Evolutionary conservation across 1,284 basidiomycete genomes (phyloP).

Genomic region (Tetrapyrgos nigripes): DNA sequence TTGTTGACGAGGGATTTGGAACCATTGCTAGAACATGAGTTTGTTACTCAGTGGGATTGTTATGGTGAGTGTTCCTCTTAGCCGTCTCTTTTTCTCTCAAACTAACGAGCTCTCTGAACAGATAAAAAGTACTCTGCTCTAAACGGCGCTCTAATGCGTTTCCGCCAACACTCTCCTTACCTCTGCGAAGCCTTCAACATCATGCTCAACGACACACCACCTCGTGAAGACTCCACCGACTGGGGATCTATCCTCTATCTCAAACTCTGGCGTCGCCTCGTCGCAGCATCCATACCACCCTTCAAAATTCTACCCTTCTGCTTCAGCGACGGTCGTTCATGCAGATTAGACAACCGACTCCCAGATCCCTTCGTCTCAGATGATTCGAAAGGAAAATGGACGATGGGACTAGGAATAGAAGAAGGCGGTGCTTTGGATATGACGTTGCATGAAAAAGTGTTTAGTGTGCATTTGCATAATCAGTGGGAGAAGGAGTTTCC

Average conservation of each 20-base stretch:
- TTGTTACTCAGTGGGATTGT: conserved; percentile 96
- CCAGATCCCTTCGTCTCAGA: conserved; percentile 87
- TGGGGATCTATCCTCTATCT: conserved; percentile 93
- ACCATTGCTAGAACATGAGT: conserved; percentile 89
- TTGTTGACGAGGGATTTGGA: conserved; percentile 84
- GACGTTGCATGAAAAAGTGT: conserved; percentile 71
- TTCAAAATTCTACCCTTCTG: conserved; percentile 94
- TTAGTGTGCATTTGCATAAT: conserved; percentile 91
- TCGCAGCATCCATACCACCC: conserved; percentile 74
- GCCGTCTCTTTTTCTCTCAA: background rate
- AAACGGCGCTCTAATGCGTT: conserved; percentile 94
- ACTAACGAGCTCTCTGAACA: conserved; percentile 32
- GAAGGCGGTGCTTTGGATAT: conserved; percentile 72
- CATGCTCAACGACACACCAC: conserved; percentile 78
- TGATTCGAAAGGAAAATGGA: conserved; percentile 60
- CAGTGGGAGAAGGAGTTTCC: conserved; percentile 90
- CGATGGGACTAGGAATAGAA: conserved; percentile 58
- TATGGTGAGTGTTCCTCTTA: conserved; percentile 64
- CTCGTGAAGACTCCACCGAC: conserved; percentile 82
- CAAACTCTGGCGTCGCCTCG: conserved; percentile 84
- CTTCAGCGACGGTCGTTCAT: conserved; percentile 89
- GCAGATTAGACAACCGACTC: conserved; percentile 88
- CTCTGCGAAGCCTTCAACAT: conserved; percentile 94
- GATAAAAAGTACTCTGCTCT: conserved; percentile 88
- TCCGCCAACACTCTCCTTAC: conserved; percentile 87